Base-by-base conservation (phyloP, 176 grass and related monocot species). In the Zoysia pacifica region DNA sequence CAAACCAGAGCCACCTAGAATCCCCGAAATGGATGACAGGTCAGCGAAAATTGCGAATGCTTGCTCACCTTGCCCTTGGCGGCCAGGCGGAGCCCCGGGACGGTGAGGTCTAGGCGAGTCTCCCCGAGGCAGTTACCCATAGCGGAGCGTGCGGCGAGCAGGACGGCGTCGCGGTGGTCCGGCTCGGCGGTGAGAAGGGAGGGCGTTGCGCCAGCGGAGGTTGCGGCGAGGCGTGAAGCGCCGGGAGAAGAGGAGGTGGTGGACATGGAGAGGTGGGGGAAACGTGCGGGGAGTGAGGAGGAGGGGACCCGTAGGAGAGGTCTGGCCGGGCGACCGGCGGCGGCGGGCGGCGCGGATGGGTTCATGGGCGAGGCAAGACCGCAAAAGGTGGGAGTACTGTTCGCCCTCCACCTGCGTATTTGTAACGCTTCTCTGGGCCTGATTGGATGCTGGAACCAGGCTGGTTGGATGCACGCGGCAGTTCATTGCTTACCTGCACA, bases 1-100 rank as follows among this genome's bases (percentile, higher is more conserved):
- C 5, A 50, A 12, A 3, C 10, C 14, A 7, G 9, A 65, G 14
- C 44, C 35, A 46, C 40, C 39, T 28, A 20, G 62, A 52, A 82
- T 1, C 64, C 4, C 14, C 16, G 28, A 9, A 2, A 39, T 2
- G 6, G 47, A 37, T 2, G 67, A 41, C 11, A 47, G 9, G 18
- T 9, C 83, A 48, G 44, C 37, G 40, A 43, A 14, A 54, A 39
- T 12, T 35, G 49, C 5, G 65, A n/a, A n/a, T 14, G 77, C 58
- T 65, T 19, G 67, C 82, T 76, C 81, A 92, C 94, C 91, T 97
- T 97, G 90, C 94, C 92, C 81, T 87, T 89, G 78, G 86, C 73
- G 35, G 87, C 81, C 64, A 89, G 80, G 40, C 70, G 76, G 64
- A 98, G 88, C 18, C 92, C 92, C 11, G 90, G 81, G 60, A 94